Percentiles rank a stretch among this genome's conserved stretches.
phyloP scores from a whole-genome alignment of 129 eudicot genomes.

The Artemisia tridentata region DNA sequence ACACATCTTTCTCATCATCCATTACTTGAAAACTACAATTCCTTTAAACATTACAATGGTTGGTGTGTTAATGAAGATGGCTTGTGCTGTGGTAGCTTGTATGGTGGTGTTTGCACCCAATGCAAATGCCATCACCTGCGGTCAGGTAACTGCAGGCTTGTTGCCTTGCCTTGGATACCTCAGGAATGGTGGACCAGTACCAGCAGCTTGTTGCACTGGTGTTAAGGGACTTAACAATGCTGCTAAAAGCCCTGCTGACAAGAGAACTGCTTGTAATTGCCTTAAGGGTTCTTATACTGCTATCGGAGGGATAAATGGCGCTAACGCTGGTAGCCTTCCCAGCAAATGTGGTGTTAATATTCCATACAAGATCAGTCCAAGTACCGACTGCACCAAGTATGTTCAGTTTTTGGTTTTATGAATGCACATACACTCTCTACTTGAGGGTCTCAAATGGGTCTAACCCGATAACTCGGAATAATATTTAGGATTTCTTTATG shows the following conservation, averaged over 20 bases:
- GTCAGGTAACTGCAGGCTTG: slow-evolving; percentile 19
- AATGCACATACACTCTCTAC: no score
- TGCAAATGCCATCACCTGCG: slow-evolving; percentile 34
- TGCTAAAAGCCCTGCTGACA: slow-evolving; percentile 35
- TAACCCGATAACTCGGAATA: not conserved
- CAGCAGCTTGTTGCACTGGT: slow-evolving; percentile 36
- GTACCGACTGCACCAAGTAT: slow-evolving; percentile 43
- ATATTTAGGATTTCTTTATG: no score
- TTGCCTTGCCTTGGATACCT: slow-evolving; percentile 31
- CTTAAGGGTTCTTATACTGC: not conserved
- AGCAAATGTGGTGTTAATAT: slow-evolving; percentile 42
- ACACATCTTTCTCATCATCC: slow-evolving; percentile 25
- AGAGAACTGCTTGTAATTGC: slow-evolving; percentile 35
- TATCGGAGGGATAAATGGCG: not conserved
- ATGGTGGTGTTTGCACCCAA: slow-evolving; percentile 43
- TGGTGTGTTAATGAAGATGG: slow-evolving; percentile 27
- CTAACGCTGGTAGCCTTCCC: slow-evolving; percentile 39
- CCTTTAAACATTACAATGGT: slow-evolving; percentile 20
- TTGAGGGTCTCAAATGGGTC: not conserved
- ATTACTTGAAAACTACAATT: slow-evolving; percentile 5
- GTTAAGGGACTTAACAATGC: slow-evolving; percentile 32
- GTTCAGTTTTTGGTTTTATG: not conserved
- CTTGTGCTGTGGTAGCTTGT: slow-evolving; percentile 34
- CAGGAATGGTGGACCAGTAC: not conserved
- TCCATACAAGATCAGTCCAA: slow-evolving; percentile 58